Evolutionary conservation across 192 early-diverging fungal species (phyloP).

Genomic region (Lunasporangiospora selenospora): DNA sequence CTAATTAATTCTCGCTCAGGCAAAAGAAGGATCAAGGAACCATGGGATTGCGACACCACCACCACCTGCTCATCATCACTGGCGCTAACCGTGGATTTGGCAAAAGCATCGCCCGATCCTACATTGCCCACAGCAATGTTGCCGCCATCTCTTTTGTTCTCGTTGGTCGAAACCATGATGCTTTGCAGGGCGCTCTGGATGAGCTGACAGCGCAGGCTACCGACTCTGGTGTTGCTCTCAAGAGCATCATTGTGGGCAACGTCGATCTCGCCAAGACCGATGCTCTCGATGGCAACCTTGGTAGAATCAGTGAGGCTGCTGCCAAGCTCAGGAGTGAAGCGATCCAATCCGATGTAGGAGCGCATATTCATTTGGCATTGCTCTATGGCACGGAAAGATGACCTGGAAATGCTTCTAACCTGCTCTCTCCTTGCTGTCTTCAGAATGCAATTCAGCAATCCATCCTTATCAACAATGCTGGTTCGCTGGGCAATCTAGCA

Average conservation of each 20-base stretch:
- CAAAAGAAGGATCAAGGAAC: too few species aligned
- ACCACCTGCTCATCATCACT: constrained; percentile 60
- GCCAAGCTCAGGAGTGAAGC: constrained; percentile 13
- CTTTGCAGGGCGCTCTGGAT: constrained; percentile 26
- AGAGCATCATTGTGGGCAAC: constrained; percentile 26
- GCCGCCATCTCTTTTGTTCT: constrained; percentile 55
- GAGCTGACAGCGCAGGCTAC: constrained; percentile 3
- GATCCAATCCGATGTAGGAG: constrained; percentile 13
- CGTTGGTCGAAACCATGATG: constrained; percentile 60
- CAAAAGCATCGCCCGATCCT: constrained; percentile 52
- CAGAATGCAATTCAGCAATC: constrained; percentile 46
- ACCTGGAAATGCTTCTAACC: too few species aligned
- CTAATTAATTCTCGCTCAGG: too few species aligned
- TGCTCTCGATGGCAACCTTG: constrained; percentile 17
- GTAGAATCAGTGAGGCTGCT: constrained; percentile 21
- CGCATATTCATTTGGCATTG: too few species aligned
- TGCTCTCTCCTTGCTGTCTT: too few species aligned
- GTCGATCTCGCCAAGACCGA: constrained; percentile 32
- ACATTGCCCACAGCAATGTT: constrained; percentile 37
- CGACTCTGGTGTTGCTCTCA: constrained; percentile 3
- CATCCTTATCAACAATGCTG: constrained; percentile 79
- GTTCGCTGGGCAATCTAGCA: constrained; percentile 72
- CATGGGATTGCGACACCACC: constrained; percentile 30
- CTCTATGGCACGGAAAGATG: too few species aligned
- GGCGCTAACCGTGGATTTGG: constrained; percentile 77